These are phyloP conservation scores for Aureoboletus auriporus DNA, from an alignment of 768 basidiomycete species.

Conservation along the genomic window DNA sequence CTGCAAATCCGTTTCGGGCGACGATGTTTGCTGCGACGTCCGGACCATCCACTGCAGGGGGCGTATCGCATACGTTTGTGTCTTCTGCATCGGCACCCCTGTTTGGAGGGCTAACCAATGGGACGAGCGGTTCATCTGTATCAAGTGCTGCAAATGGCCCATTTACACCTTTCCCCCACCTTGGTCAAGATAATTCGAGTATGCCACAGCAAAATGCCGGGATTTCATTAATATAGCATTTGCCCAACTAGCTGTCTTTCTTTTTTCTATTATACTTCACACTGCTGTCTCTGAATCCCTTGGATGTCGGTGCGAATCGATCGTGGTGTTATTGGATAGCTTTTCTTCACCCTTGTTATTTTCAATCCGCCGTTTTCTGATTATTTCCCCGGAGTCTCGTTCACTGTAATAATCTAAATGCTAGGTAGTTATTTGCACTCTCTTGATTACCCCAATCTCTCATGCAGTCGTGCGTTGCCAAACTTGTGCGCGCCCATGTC, in stretches of 20 bases:
- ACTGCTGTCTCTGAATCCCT: neutral
- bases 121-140: neutral
- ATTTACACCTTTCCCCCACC: constrained; percentile 21
- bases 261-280: neutral
- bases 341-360: neutral
- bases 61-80: constrained; percentile 6
- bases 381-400: constrained; percentile 5
- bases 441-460: constrained; percentile 14
- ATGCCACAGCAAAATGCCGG: constrained; percentile 41
- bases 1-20: constrained; percentile 62
- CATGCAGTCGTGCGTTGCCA: neutral
- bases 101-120: constrained; percentile 20
- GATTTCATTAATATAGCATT: constrained; percentile 46
- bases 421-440: constrained; percentile 7
- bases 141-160: constrained; percentile 16
- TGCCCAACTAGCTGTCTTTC: neutral
- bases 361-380: constrained; percentile 10
- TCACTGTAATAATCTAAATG: constrained; percentile 19
- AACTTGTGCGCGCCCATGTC: no score
- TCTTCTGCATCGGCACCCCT: constrained; percentile 25
- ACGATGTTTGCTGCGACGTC: constrained; percentile 48
- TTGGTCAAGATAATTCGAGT: constrained; percentile 14
- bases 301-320: neutral
- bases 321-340: constrained; percentile 4
- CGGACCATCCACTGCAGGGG: constrained; percentile 6